Percentiles rank a stretch among this genome's conserved stretches.
These are phyloP conservation scores for Verticillium albo-atrum DNA, from an alignment of 2,329 filamentous ascomycete genomes.

Conservation along the genomic window DNA sequence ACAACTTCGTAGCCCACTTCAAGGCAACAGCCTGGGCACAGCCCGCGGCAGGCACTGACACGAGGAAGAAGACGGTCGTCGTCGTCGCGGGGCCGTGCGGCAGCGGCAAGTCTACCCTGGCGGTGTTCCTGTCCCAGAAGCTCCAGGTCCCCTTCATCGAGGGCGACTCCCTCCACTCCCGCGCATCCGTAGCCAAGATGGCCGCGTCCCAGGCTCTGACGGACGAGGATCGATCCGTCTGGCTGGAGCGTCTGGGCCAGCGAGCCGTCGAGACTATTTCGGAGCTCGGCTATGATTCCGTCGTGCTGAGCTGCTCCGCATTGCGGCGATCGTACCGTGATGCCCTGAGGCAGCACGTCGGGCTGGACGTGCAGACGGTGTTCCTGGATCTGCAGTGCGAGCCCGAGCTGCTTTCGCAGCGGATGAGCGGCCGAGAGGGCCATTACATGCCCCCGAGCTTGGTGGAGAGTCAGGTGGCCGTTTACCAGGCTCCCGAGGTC, in stretches of 20 bases:
- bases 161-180: constrained; percentile 31
- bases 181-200: constrained; percentile 26
- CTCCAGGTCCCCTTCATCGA: constrained; percentile 31
- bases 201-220: constrained; percentile 19
- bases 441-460: constrained; percentile 32
- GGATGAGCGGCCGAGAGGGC: constrained; percentile 18
- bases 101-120: constrained; percentile 34
- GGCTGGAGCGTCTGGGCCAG: constrained; percentile 21
- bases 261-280: constrained; percentile 17
- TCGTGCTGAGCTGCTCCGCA: constrained; percentile 34
- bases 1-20: constrained; percentile 32
- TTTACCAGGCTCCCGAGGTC: constrained; percentile 20
- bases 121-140: constrained; percentile 19
- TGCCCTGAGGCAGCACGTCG: constrained; percentile 17
- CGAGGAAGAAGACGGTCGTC: constrained; percentile 18
- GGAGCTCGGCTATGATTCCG: constrained; percentile 19
- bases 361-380: constrained; percentile 14
- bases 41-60: constrained; percentile 29
- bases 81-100: constrained; percentile 34
- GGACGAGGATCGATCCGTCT: constrained; percentile 25
- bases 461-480: constrained; percentile 26
- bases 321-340: constrained; percentile 27
- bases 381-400: constrained; percentile 31
- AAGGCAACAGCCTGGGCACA: constrained; percentile 30
- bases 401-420: constrained; percentile 20